phyloP scores from a whole-genome alignment of 2,329 filamentous ascomycete species.

The Septoria linicola region DNA sequence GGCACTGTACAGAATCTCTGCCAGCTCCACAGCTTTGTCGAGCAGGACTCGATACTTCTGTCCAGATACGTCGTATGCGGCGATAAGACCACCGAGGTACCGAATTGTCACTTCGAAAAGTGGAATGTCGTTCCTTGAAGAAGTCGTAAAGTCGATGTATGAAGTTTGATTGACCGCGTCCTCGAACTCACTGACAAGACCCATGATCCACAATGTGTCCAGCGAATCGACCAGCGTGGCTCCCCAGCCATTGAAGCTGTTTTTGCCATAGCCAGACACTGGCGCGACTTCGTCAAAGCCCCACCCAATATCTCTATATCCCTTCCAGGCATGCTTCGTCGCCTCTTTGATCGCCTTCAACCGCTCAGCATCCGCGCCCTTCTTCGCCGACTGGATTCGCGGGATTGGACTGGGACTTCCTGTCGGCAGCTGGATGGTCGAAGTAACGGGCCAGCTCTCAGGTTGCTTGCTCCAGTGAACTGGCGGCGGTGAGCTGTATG shows the following conservation, averaged over 20 bases:
- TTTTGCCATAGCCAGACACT: constrained; percentile 63
- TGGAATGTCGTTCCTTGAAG: constrained; percentile 67
- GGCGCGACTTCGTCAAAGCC: constrained; percentile 83
- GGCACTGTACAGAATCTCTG: constrained; percentile 74
- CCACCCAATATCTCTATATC: constrained; percentile 78
- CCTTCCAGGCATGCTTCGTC: constrained; percentile 75
- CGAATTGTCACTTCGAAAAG: constrained; percentile 91
- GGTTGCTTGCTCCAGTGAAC: constrained; percentile 69
- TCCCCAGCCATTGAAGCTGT: constrained; percentile 90
- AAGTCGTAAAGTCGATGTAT: constrained; percentile 80
- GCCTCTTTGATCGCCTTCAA: constrained; percentile 68
- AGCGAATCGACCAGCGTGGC: constrained; percentile 80
- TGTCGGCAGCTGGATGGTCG: constrained; percentile 73
- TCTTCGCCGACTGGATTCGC: constrained; percentile 72
- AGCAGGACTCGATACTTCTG: constrained; percentile 66
- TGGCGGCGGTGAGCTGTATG: constrained; percentile 9
- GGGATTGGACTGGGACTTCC: constrained; percentile 69
- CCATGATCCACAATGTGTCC: constrained; percentile 87
- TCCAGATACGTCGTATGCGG: constrained; percentile 82
- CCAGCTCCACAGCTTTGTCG: constrained; percentile 75
- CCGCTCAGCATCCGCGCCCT: constrained; percentile 59
- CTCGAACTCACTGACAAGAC: constrained; percentile 73
- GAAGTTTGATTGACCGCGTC: constrained; percentile 69
- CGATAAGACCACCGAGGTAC: constrained; percentile 81
- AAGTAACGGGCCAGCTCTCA: constrained; percentile 70